A percentile compares a stretch with the other conserved stretches of the same genome.
Conservation (phyloP, 2,329 filamentous ascomycete species). For the Coccinonectria pachysandricola region DNA sequence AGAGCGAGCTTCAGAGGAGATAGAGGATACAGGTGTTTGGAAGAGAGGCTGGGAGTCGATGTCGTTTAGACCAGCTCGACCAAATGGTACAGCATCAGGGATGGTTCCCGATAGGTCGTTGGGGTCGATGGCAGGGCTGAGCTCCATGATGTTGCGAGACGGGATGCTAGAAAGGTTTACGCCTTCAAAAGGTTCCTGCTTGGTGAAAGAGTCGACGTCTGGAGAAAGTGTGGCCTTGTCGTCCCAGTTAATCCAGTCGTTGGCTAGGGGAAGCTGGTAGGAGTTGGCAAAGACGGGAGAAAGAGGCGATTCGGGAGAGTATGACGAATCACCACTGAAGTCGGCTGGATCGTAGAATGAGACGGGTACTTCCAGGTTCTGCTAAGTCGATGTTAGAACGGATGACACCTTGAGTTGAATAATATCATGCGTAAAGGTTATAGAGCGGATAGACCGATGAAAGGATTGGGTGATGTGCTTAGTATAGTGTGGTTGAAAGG, state of each 20-base stretch:
- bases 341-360: constrained; percentile 20
- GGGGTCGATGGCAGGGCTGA: constrained; percentile 19
- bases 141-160: constrained; percentile 17
- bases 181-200: constrained; percentile 19
- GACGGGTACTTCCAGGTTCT: constrained; percentile 13
- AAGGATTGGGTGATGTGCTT: too few relatives aligned
- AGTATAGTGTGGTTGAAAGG: too few relatives aligned
- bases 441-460: constrained; percentile 8
- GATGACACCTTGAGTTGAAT: constrained; percentile 2
- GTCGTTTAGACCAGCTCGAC: constrained; percentile 18
- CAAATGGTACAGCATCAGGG: constrained; percentile 17
- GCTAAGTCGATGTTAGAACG: constrained; percentile 10
- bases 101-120: constrained; percentile 17
- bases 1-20: constrained; percentile 16
- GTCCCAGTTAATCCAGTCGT: constrained; percentile 20
- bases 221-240: constrained; percentile 19
- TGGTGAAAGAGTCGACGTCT: constrained; percentile 17
- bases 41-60: constrained; percentile 19
- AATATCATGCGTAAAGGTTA: constrained; percentile 2
- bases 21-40: constrained; percentile 17
- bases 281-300: constrained; percentile 18
- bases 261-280: constrained; percentile 18
- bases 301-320: constrained; percentile 18
- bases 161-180: constrained; percentile 18
- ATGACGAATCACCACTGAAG: constrained; percentile 19